Conservation (phyloP, 2,329 filamentous ascomycete species). For the Botryotinia narcissicola region DNA sequence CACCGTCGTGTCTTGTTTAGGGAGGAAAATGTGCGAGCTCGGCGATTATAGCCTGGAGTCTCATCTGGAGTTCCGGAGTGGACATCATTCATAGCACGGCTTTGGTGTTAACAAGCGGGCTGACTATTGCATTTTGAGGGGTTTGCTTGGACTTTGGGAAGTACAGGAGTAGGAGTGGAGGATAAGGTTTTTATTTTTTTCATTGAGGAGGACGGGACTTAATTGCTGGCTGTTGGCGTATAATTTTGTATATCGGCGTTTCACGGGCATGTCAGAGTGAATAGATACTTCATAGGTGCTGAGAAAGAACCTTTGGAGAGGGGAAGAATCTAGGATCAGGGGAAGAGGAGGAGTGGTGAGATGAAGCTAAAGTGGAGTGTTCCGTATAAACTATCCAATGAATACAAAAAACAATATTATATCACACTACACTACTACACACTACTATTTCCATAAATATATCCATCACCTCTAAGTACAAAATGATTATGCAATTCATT, state of each 20-base stretch:
- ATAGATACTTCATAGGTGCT: slow-evolving; percentile 20
- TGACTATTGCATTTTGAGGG: slow-evolving; percentile 13
- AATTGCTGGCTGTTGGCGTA: slow-evolving; percentile 33
- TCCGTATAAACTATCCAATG: neutral
- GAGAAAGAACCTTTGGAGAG: neutral
- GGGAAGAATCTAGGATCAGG: slow-evolving; percentile 23
- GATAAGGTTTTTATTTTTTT: slow-evolving; percentile 16
- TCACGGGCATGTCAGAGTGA: slow-evolving; percentile 27
- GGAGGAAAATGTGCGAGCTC: slow-evolving; percentile 19
- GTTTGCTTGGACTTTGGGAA: slow-evolving; percentile 4
- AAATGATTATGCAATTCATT: neutral
- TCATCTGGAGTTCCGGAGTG: slow-evolving; percentile 19
- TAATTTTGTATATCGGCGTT: slow-evolving; percentile 32
- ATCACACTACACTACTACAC: neutral
- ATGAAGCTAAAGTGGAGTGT: slow-evolving; percentile 1
- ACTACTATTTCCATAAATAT: neutral
- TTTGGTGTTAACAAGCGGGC: slow-evolving; percentile 4
- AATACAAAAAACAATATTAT: slow-evolving; percentile 13
- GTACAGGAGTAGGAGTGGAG: slow-evolving; percentile 26
- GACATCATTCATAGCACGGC: slow-evolving; percentile 12
- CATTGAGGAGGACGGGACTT: slow-evolving; percentile 12
- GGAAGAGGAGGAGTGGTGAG: slow-evolving; percentile 18
- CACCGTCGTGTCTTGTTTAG: slow-evolving; percentile 20
- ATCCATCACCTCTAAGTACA: neutral
- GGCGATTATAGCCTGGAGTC: slow-evolving; percentile 16